Conservation (phyloP, 2,329 filamentous ascomycete species). For the Aspergillus transmontanensis region DNA sequence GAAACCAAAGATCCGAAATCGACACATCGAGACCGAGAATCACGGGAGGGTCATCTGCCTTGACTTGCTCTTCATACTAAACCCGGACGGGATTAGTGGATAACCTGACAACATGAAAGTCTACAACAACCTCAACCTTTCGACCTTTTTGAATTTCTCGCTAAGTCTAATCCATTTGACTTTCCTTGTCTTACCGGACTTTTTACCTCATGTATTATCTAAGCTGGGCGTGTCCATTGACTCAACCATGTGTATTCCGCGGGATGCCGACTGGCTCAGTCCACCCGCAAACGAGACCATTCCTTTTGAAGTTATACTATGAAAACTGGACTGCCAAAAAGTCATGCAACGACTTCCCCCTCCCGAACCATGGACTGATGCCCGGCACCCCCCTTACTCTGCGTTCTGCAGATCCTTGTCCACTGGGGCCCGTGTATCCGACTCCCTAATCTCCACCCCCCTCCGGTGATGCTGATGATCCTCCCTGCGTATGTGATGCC, state of each 20-base stretch:
- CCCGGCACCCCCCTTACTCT: background rate
- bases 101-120: background rate
- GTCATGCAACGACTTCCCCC: conserved; percentile 8
- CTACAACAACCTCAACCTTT: background rate
- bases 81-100: background rate
- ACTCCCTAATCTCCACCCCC: background rate
- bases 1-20: background rate
- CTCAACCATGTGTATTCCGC: conserved; percentile 8
- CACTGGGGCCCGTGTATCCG: background rate
- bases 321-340: background rate
- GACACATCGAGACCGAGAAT: conserved; percentile 1
- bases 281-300: background rate
- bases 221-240: background rate
- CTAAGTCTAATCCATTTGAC: background rate
- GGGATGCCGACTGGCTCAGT: conserved; percentile 14
- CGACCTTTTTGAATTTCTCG: background rate
- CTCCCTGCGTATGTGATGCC: background rate
- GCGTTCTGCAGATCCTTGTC: background rate
- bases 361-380: conserved; percentile 7
- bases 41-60: conserved; percentile 2
- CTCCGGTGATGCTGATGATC: background rate
- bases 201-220: background rate
- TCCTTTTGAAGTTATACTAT: background rate
- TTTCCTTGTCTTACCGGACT: background rate
- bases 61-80: background rate